Evolutionary conservation across 495 filamentous ascomycete species (phyloP).

Genomic region (Lasiosphaeria miniovina): DNA sequence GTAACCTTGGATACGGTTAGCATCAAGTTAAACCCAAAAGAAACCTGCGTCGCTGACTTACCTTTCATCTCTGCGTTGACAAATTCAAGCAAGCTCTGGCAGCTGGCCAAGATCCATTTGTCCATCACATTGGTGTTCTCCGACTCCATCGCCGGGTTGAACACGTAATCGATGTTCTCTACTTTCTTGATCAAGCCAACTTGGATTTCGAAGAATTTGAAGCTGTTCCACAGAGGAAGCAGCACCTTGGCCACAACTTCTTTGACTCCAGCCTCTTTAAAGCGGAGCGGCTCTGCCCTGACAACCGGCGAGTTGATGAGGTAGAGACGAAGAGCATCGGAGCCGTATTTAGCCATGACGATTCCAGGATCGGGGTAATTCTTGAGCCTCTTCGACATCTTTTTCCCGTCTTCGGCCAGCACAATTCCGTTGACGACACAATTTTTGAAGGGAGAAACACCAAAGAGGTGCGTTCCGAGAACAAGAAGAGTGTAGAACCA

Average conservation of each 20-base stretch:
- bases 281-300: slow-evolving; percentile 83
- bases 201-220: slow-evolving; percentile 97
- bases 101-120: slow-evolving; percentile 89
- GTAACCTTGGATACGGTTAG: slow-evolving; percentile 51
- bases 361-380: slow-evolving; percentile 91
- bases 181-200: slow-evolving; percentile 90
- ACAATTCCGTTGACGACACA: slow-evolving; percentile 97
- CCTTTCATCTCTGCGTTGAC: slow-evolving; percentile 93
- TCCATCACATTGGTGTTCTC: slow-evolving; percentile 94
- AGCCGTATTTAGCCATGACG: slow-evolving; percentile 85
- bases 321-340: slow-evolving; percentile 90
- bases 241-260: slow-evolving; percentile 94
- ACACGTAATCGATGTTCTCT: slow-evolving; percentile 71
- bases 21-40: slow-evolving; percentile 3
- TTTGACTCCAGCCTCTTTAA: slow-evolving; percentile 91
- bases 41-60: slow-evolving; percentile 27
- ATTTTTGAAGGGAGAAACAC: slow-evolving; percentile 87
- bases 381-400: slow-evolving; percentile 98
- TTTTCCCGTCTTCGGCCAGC: slow-evolving; percentile 91
- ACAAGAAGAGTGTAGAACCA: slow-evolving; percentile 97
- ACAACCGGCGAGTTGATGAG: slow-evolving; percentile 98
- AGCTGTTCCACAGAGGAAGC: slow-evolving; percentile 94
- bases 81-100: slow-evolving; percentile 87
- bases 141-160: slow-evolving; percentile 70
- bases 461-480: slow-evolving; percentile 87